Base-by-base conservation (phyloP, 108 stramenopile genomes). In the Cyclotella atomus region DNA sequence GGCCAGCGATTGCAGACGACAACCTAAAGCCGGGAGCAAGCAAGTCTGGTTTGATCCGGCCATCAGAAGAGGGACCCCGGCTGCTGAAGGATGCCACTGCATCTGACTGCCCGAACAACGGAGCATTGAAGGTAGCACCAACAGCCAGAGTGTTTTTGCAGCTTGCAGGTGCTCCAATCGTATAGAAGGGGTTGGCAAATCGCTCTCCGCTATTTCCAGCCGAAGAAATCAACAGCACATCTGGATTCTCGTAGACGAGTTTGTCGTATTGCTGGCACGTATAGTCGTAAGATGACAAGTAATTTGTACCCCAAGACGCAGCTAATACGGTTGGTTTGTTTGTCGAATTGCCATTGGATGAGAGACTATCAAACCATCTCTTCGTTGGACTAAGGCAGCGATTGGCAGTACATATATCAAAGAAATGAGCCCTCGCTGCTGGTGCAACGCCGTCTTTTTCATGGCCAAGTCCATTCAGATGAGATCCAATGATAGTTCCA, bases 21-120 rank as follows among this genome's bases (percentile, higher is more conserved):
- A 89, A 50, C 30, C 49, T 49, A 38, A 71, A 79, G 16, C 89
- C 91, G 9, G 89, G 87, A 36, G 89, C 89, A 10, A 87, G 59
- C 3, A 92, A 54, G 36, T 92, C 91, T 8, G 91, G 91, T 83
- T 89, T 90, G 33, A 83, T 81, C 23, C 91, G 52, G 7, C 79
- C 80, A 76, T 92, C 91, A 2, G 46, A 12, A 1, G 88, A 79
- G 7, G 89, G 89, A 3, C 91, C 91, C 24, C 75, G 41, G 32
- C 77, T 73, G 57, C 68, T 72, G 61, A 89, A 92, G 0, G 47
- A 54, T 6, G 88, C 82, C 14, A 91, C 64, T 27, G 82, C 77
- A 45, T 9, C 10, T 28, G n/a, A 24, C 0, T 35, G 41, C 15
- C 81, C 71, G 20, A 41, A 36, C 2, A n/a, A 45, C 19, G n/a